phyloP scores from a whole-genome alignment of 768 basidiomycete species.

The Strobilomyces confusus region DNA sequence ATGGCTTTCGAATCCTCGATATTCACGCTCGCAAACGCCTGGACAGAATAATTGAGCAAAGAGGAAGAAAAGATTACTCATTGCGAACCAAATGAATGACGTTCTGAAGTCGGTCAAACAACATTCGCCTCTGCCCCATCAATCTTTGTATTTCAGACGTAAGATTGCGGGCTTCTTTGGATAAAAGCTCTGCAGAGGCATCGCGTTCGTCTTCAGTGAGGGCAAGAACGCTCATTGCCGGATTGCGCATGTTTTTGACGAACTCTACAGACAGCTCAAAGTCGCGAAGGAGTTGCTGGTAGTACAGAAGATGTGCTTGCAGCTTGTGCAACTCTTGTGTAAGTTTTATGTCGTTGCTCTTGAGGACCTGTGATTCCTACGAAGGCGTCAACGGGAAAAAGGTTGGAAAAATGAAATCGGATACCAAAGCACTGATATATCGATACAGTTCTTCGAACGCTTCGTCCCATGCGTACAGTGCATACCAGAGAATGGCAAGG shows the following conservation, averaged over 20 bases:
- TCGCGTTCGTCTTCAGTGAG: constrained; percentile 3
- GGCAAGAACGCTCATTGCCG: constrained; percentile 36
- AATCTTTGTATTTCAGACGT: constrained; percentile 48
- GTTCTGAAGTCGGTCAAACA: constrained; percentile 33
- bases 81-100: constrained; percentile 31
- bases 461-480: constrained; percentile 61
- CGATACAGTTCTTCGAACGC: constrained; percentile 47
- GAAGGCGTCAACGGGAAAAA: neutral
- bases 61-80: neutral
- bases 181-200: constrained; percentile 36
- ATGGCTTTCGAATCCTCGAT: constrained; percentile 50
- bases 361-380: constrained; percentile 47
- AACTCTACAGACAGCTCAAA: constrained; percentile 50
- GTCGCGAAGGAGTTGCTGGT: constrained; percentile 49
- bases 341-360: constrained; percentile 37
- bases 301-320: constrained; percentile 57
- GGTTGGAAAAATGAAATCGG: constrained; percentile 3
- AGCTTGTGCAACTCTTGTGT: constrained; percentile 55
- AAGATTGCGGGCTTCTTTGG: constrained; percentile 46
- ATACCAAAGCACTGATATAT: constrained; percentile 48
- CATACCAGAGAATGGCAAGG: constrained; percentile 53
- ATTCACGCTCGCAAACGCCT: constrained; percentile 60
- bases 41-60: neutral
- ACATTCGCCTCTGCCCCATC: constrained; percentile 30
- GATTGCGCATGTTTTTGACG: constrained; percentile 45